A percentile compares a stretch with the other conserved stretches of the same genome.
Evolutionary conservation across 78 protist species (phyloP).

Genomic region (Dictyostelium intermedium): DNA sequence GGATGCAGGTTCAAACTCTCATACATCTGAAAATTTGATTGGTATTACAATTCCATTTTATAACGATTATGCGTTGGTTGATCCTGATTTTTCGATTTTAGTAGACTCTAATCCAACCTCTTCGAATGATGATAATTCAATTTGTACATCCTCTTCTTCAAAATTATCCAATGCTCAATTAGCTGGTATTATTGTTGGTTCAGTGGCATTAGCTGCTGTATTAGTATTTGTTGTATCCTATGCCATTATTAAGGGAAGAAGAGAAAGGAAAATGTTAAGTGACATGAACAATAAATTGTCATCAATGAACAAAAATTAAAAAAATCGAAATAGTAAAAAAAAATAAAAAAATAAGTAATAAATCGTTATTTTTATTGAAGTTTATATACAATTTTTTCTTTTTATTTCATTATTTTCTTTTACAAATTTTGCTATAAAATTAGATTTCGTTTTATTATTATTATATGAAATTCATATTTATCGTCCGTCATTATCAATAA

Average conservation of each 20-base stretch:
- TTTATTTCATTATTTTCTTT: no score
- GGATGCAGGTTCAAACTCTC: not conserved
- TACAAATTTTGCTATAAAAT: no score
- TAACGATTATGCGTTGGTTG: not conserved
- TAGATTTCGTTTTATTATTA: no score
- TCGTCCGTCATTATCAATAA: no score
- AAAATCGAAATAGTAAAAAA: no score
- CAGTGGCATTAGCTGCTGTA: not conserved
- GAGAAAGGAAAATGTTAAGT: not conserved
- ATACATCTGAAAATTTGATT: not conserved
- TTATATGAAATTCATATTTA: no score
- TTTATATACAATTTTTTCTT: no score
- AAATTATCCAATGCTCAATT: not conserved
- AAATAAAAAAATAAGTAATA: no score
- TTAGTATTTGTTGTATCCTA: not conserved
- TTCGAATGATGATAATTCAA: not conserved
- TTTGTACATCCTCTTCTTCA: not conserved
- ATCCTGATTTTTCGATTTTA: slow-evolving; percentile 27
- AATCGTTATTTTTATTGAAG: no score
- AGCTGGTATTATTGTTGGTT: not conserved
- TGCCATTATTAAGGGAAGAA: not conserved
- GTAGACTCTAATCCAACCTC: not conserved
- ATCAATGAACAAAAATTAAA: not conserved
- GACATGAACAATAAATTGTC: not conserved
- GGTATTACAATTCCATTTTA: slow-evolving; percentile 12